These are phyloP conservation scores for Castanea crenata DNA, from an alignment of 306 rosid species.

Conservation along the genomic window DNA sequence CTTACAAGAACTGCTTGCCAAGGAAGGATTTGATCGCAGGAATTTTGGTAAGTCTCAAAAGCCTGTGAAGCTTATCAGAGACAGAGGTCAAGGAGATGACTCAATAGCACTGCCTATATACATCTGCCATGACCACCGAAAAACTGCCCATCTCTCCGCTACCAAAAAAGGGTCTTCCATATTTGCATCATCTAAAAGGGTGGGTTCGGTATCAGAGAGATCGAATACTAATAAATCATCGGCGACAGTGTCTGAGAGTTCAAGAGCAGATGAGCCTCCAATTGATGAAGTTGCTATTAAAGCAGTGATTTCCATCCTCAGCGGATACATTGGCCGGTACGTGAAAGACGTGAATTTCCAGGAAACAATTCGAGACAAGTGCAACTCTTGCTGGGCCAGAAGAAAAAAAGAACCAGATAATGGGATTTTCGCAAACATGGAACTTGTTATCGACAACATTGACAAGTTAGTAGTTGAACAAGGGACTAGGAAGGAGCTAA, in stretches of 20 bases:
- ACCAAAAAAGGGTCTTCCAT: constrained; percentile 31
- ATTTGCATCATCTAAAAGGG: constrained; percentile 38
- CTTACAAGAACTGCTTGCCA: constrained; percentile 55
- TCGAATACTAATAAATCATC: constrained; percentile 35
- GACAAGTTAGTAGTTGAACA: constrained; percentile 52
- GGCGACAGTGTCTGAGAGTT: constrained; percentile 15
- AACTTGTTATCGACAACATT: constrained; percentile 47
- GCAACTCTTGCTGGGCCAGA: constrained; percentile 48
- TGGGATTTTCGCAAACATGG: constrained; percentile 39
- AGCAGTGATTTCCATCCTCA: constrained; percentile 64
- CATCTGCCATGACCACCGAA: constrained; percentile 44
- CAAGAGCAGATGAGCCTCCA: constrained; percentile 44
- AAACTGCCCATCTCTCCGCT: constrained; percentile 14
- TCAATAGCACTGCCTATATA: constrained; percentile 33
- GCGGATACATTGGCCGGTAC: constrained; percentile 64
- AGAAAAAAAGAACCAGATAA: constrained; percentile 28
- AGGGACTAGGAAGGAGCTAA: constrained; percentile 32
- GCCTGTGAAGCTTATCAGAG: constrained; percentile 5
- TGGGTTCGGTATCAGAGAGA: constrained; percentile 38
- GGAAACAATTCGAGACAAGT: constrained; percentile 43
- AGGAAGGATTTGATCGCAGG: constrained; percentile 46
- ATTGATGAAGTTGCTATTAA: constrained; percentile 59
- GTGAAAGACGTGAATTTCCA: constrained; percentile 51
- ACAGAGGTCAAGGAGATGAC: constrained; percentile 25
- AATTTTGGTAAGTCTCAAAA: constrained; percentile 10